Conservation (phyloP, 371 early-diverging fungal species). For the Haplosporangium sp. region DNA sequence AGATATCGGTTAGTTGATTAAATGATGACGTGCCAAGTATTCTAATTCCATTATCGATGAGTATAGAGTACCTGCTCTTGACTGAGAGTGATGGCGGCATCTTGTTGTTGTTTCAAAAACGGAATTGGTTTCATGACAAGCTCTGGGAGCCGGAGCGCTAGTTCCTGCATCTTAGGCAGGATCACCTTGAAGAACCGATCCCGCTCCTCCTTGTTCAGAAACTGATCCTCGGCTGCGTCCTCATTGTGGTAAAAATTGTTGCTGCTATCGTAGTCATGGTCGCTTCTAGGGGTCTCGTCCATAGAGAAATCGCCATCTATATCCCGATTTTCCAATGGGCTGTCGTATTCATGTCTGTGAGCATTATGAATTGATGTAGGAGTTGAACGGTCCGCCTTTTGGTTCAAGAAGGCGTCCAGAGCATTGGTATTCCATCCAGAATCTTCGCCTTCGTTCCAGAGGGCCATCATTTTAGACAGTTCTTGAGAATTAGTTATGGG, state of each 20-base stretch:
- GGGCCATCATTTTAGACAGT: slow-evolving; percentile 21
- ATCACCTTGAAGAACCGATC: slow-evolving; percentile 30
- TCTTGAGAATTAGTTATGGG: slow-evolving; percentile 21
- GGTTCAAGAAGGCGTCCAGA: slow-evolving; percentile 32
- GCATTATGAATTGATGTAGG: neutral
- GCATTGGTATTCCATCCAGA: slow-evolving; percentile 13
- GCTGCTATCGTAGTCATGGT: neutral
- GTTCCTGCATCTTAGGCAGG: slow-evolving; percentile 36
- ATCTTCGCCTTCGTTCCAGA: slow-evolving; percentile 28
- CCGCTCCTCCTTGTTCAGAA: slow-evolving; percentile 23
- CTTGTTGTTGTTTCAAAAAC: slow-evolving; percentile 41
- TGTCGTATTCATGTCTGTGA: slow-evolving; percentile 3
- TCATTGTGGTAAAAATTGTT: neutral
- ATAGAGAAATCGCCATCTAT: neutral
- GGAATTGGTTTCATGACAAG: slow-evolving; percentile 50
- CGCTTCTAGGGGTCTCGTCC: neutral
- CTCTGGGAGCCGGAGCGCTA: slow-evolving; percentile 44
- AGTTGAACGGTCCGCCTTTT: slow-evolving; percentile 7
- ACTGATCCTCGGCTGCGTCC: slow-evolving; percentile 12
- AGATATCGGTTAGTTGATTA: neutral
- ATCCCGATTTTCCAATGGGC: neutral
- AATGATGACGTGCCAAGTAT: neutral
- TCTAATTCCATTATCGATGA: too few species aligned
- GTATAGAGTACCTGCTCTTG: slow-evolving; percentile 44
- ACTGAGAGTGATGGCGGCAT: slow-evolving; percentile 45